These are phyloP conservation scores for Thielaviopsis populi DNA, from an alignment of 2,329 filamentous ascomycete genomes.

Conservation along the genomic window DNA sequence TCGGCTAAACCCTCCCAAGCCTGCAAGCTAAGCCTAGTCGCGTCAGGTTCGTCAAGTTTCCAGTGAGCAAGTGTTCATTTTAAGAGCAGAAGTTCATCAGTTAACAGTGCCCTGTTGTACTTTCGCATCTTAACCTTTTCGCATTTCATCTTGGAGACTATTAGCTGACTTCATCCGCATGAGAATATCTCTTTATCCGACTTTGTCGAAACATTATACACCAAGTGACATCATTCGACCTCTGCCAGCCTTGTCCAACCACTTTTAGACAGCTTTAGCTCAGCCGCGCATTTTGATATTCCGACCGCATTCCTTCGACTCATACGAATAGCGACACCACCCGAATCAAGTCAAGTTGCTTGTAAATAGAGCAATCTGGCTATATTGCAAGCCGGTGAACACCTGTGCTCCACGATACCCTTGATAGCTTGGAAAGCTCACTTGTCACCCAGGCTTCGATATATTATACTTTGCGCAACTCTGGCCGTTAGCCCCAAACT, in stretches of 20 bases:
- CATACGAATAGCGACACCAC: background rate
- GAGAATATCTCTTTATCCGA: background rate
- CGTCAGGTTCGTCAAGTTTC: background rate
- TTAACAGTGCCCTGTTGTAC: background rate
- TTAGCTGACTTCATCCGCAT: background rate
- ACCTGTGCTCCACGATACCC: background rate
- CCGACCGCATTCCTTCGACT: background rate
- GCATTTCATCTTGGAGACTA: background rate
- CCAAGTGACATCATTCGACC: constrained; percentile 3
- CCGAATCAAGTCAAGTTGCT: background rate
- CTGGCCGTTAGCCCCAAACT: background rate
- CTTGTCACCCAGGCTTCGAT: background rate
- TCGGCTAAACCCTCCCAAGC: background rate
- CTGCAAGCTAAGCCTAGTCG: background rate
- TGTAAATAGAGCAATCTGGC: too few relatives aligned
- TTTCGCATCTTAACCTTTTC: background rate
- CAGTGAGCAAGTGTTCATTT: background rate
- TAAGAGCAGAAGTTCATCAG: background rate
- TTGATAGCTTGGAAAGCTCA: background rate
- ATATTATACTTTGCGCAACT: background rate
- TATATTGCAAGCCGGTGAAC: background rate
- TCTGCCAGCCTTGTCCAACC: background rate
- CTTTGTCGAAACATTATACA: background rate
- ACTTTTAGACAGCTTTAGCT: background rate
- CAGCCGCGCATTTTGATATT: background rate